Base-by-base conservation (phyloP, 306 rosid species). In the Castanea mollissima region DNA sequence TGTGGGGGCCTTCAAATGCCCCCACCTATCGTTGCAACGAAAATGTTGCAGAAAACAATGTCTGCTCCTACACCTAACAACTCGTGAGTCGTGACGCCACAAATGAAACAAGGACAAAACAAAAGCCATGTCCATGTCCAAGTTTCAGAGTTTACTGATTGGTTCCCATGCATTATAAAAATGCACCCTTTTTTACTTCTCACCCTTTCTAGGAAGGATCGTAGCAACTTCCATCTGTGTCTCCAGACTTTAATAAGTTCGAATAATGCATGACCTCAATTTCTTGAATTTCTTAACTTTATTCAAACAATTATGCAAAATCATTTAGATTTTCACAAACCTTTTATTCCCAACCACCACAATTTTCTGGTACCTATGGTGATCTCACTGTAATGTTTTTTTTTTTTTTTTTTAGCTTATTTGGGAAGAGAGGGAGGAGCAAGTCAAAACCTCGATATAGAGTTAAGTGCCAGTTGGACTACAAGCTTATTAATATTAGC, bases 191-290 rank as follows among this genome's bases (percentile, higher is more conserved):
- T 25, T 55, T 69, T 27, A 32, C 12, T 5, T 16, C 71, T 32
- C 76, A n/a, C 14, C 59, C 10, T 57, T 79, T 77, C 60, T 10
- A 3, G 25, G 90, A 89, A 80, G 85, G 58, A 79, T 77, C 86
- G 20, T 3, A 20, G 87, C 60, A 78, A 73, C 69, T 89, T 85
- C 90, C 8, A 65, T 57, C 41, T 23, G 0, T 78, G 80, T 78
- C 86, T 55, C 51, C 38, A 3, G 49, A 3, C 6, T 0, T 15
- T 25, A 12, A 73, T 41, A 32, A 49, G 54, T 49, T 12, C 1
- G 15, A 67, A 34, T 1, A 7, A 23, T 14, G 12, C 2, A 3
- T 35, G 13, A 6, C 25, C 14, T 29, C 11, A 31, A 27, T 18
- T 55, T 54, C 27, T 4, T 4, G 67, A 12, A 19, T 60, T 38